Conservation (phyloP, 2,329 filamentous ascomycete species). For the Hypoxylon sp. region DNA sequence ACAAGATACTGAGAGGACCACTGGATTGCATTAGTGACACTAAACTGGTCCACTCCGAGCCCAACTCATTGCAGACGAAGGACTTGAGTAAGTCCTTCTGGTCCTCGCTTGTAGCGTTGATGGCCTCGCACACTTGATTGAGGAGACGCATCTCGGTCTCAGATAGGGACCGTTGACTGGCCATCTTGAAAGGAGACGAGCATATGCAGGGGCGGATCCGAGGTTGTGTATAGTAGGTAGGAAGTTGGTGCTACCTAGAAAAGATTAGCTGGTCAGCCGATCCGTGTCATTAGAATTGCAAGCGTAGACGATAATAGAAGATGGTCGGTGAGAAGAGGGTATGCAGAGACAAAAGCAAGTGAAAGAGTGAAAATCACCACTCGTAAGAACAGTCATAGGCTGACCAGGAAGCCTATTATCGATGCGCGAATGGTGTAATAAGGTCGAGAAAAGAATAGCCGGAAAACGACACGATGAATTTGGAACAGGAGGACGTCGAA, state of each 20-base stretch:
- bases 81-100: conserved; percentile 28
- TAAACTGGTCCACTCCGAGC: conserved; percentile 27
- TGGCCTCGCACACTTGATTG: conserved; percentile 31
- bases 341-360: background rate
- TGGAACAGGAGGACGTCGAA: background rate
- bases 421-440: background rate
- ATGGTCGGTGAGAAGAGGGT: background rate
- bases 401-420: background rate
- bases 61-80: conserved; percentile 25
- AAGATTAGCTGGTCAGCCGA: background rate
- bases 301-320: background rate
- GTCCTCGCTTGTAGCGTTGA: conserved; percentile 24
- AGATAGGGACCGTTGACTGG: conserved; percentile 9
- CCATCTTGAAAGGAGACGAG: conserved; percentile 22
- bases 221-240: background rate
- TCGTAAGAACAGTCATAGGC: background rate
- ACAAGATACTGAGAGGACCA: conserved; percentile 33
- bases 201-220: background rate
- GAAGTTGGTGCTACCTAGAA: background rate
- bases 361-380: background rate
- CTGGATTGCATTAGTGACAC: conserved; percentile 28
- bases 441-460: background rate
- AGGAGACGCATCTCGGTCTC: conserved; percentile 35
- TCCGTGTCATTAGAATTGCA: background rate
- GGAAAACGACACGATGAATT: background rate